Percentiles rank a stretch among this genome's conserved stretches.
phyloP scores from a whole-genome alignment of 2,329 filamentous ascomycete species.

The Akanthomyces dipterigenus region DNA sequence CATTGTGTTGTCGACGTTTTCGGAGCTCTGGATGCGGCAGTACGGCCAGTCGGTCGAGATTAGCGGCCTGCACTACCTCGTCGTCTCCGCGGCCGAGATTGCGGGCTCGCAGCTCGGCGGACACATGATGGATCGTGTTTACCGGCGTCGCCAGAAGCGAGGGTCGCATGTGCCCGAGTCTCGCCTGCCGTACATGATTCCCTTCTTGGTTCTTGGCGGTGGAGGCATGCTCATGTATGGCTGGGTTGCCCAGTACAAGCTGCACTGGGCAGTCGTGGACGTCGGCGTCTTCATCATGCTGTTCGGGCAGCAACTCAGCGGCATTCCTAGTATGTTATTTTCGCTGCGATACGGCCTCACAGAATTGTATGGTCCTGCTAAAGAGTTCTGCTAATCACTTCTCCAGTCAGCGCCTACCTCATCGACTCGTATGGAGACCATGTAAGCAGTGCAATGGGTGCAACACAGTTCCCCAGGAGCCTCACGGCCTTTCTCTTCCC shows the following conservation, averaged over 20 bases:
- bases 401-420: constrained; percentile 28
- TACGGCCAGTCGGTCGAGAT: constrained; percentile 52
- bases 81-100: constrained; percentile 56
- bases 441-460: constrained; percentile 40
- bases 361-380: not conserved
- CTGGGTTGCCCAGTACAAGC: constrained; percentile 32
- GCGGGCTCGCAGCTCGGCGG: constrained; percentile 43
- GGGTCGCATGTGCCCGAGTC: constrained; percentile 44
- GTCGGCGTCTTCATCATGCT: constrained; percentile 26
- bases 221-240: constrained; percentile 36
- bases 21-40: constrained; percentile 45
- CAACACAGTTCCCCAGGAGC: constrained; percentile 37
- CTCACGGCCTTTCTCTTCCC: constrained; percentile 43
- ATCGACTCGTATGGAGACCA: constrained; percentile 41
- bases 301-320: constrained; percentile 26
- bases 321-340: constrained; percentile 19
- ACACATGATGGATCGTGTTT: constrained; percentile 35
- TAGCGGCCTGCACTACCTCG: constrained; percentile 58
- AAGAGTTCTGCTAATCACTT: not conserved
- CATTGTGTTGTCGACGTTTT: constrained; percentile 56
- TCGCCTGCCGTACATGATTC: constrained; percentile 35
- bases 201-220: constrained; percentile 36
- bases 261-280: constrained; percentile 34
- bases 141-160: constrained; percentile 9
- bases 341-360: not conserved